phyloP scores from a whole-genome alignment of 345 rosid species.

The Orychophragmus violaceus region DNA sequence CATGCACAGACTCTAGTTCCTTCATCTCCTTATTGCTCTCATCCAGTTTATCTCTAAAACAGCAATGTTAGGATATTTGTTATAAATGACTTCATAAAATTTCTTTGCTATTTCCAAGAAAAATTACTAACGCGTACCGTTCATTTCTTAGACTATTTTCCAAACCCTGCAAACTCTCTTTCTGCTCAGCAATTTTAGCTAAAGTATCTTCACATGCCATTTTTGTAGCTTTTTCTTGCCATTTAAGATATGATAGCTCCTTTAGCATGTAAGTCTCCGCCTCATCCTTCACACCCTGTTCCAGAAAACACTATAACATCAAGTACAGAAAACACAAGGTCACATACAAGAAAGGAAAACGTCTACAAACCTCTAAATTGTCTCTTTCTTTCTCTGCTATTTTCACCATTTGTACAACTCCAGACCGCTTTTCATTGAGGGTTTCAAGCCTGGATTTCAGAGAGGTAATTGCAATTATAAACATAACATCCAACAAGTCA shows the following conservation, averaged over 20 bases:
- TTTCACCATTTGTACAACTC: slow-evolving; percentile 98
- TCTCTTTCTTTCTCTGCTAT: slow-evolving; percentile 96
- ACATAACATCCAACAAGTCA: slow-evolving; percentile 2
- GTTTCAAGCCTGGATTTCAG: slow-evolving; percentile 58
- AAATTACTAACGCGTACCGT: slow-evolving; percentile 38
- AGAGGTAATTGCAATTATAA: slow-evolving; percentile 10
- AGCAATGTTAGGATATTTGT: slow-evolving; percentile 5
- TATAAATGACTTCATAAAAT: neutral
- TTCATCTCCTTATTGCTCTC: slow-evolving; percentile 54
- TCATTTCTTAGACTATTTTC: slow-evolving; percentile 67
- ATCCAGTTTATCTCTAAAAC: slow-evolving; percentile 66
- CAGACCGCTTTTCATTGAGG: slow-evolving; percentile 81
- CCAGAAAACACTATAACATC: slow-evolving; percentile 21
- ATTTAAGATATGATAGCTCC: slow-evolving; percentile 75
- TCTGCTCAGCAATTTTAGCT: slow-evolving; percentile 50
- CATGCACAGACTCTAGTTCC: slow-evolving; percentile 74
- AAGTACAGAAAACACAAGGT: neutral
- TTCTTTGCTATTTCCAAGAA: neutral
- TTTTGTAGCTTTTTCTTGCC: slow-evolving; percentile 91
- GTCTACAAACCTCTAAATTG: slow-evolving; percentile 71
- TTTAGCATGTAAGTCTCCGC: slow-evolving; percentile 94
- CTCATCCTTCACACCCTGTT: slow-evolving; percentile 84
- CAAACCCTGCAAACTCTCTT: slow-evolving; percentile 45
- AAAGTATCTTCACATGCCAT: slow-evolving; percentile 69
- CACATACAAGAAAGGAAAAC: slow-evolving; percentile 2